Percentiles rank a stretch among this genome's conserved stretches.
These are phyloP conservation scores for Ophiostoma triangulosporum DNA, from an alignment of 2,329 filamentous ascomycete species.

Conservation along the genomic window DNA sequence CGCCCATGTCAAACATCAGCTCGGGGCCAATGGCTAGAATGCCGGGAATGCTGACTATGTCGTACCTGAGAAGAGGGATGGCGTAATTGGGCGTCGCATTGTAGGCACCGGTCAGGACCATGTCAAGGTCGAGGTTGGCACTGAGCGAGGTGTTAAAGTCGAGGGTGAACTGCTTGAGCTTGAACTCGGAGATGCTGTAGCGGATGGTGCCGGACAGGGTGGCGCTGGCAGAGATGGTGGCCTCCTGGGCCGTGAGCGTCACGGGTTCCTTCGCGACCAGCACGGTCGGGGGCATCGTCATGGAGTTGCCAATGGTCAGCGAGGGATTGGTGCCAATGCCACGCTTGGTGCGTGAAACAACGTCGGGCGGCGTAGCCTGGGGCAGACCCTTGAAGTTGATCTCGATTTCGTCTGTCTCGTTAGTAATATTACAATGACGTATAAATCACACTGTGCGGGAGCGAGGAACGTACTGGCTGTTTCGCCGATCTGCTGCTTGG, in stretches of 20 bases:
- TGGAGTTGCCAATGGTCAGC: not conserved
- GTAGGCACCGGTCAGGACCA: constrained; percentile 22
- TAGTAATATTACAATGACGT: not conserved
- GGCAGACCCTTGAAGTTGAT: not conserved
- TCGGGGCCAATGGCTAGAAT: constrained; percentile 19
- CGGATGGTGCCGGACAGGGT: not conserved
- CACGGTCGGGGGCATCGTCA: not conserved
- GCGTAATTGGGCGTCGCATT: constrained; percentile 23
- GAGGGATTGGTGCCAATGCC: not conserved
- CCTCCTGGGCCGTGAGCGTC: not conserved
- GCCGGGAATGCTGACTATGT: constrained; percentile 26
- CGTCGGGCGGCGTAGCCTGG: not conserved
- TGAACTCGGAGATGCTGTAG: not conserved
- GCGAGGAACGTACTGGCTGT: not conserved
- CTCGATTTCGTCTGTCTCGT: not conserved
- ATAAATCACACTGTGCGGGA: too few species aligned
- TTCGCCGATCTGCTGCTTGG: constrained; percentile 16
- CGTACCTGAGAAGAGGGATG: constrained; percentile 24
- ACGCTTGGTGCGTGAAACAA: not conserved
- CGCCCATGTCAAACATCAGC: constrained; percentile 7
- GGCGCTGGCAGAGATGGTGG: not conserved
- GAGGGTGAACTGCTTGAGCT: constrained; percentile 25
- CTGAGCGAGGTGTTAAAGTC: constrained; percentile 27
- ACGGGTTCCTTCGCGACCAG: not conserved
- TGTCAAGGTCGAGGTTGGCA: constrained; percentile 23